A percentile compares a stretch with the other conserved stretches of the same genome.
These are phyloP conservation scores for Aquanectria penicillioides DNA, from an alignment of 2,329 filamentous ascomycete species.

Conservation along the genomic window DNA sequence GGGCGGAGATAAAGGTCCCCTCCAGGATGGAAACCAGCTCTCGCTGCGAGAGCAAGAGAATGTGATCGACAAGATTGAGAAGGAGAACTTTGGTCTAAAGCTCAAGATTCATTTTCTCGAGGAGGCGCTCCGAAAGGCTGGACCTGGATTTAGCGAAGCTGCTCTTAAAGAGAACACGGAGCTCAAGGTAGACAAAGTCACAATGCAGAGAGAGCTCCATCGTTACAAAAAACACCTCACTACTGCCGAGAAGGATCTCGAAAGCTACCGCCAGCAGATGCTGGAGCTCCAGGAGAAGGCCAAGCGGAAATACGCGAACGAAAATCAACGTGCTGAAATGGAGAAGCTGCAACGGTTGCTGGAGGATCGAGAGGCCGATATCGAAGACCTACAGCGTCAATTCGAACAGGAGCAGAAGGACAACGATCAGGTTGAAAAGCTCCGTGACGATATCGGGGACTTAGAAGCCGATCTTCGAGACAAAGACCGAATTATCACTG, in stretches of 20 bases:
- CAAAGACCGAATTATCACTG: conserved; percentile 77
- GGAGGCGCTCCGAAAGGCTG: conserved; percentile 86
- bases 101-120: conserved; percentile 97
- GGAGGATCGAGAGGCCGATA: conserved; percentile 67
- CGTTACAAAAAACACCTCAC: conserved; percentile 86
- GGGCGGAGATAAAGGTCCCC: conserved; percentile 70
- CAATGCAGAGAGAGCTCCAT: conserved; percentile 87
- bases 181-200: conserved; percentile 91
- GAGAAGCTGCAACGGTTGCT: conserved; percentile 66
- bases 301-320: conserved; percentile 78
- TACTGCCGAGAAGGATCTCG: conserved; percentile 85
- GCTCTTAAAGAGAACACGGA: conserved; percentile 95
- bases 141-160: conserved; percentile 88
- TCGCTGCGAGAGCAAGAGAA: conserved; percentile 95
- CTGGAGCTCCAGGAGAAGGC: conserved; percentile 84
- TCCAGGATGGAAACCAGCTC: conserved; percentile 89
- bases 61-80: conserved; percentile 94
- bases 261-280: conserved; percentile 84
- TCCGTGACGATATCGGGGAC: conserved; percentile 80
- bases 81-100: conserved; percentile 97
- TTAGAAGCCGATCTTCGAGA: conserved; percentile 79
- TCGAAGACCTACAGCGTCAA: conserved; percentile 69
- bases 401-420: conserved; percentile 66
- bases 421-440: conserved; percentile 69
- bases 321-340: conserved; percentile 71